Evolutionary conservation across 1,139 yeast genomes (phyloP).

Genomic region (Keqinozyma sinolaborantium): DNA sequence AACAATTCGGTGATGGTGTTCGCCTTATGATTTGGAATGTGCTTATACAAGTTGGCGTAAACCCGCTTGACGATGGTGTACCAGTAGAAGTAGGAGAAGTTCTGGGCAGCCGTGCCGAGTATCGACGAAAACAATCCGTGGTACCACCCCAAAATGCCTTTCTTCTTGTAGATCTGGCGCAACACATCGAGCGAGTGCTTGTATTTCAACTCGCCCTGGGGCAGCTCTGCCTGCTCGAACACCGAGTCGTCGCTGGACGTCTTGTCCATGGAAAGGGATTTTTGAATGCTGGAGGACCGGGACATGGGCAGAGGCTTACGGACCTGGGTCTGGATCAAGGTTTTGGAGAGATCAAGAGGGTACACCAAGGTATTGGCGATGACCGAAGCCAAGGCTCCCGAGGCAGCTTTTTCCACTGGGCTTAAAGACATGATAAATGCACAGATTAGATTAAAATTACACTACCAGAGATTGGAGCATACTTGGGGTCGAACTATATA

Average conservation of each 20-base stretch:
- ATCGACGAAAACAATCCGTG: conserved; percentile 70
- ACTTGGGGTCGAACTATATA: neutral
- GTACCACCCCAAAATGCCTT: conserved; percentile 74
- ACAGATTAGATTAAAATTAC: too few relatives aligned
- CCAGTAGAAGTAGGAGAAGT: conserved; percentile 86
- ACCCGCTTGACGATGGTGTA: conserved; percentile 68
- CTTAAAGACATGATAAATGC: conserved; percentile 38
- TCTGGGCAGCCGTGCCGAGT: conserved; percentile 73
- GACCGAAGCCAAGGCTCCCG: conserved; percentile 83
- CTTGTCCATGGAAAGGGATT: conserved; percentile 15
- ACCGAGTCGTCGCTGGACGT: conserved; percentile 23
- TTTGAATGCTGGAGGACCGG: conserved; percentile 3
- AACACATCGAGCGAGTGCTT: conserved; percentile 64
- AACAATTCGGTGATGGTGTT: conserved; percentile 67
- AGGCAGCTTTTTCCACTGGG: conserved; percentile 71
- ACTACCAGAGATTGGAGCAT: too few relatives aligned
- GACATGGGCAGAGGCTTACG: conserved; percentile 15
- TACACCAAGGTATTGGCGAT: conserved; percentile 77
- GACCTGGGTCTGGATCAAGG: conserved; percentile 69
- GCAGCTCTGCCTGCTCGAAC: conserved; percentile 15
- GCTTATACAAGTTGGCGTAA: conserved; percentile 45
- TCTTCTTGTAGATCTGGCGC: conserved; percentile 48
- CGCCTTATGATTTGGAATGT: conserved; percentile 36
- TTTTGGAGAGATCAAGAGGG: conserved; percentile 72
- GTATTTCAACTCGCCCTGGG: conserved; percentile 39